Conservation (phyloP, 352 stramenopile genomes). For the Globisporangium acanthophoron region DNA sequence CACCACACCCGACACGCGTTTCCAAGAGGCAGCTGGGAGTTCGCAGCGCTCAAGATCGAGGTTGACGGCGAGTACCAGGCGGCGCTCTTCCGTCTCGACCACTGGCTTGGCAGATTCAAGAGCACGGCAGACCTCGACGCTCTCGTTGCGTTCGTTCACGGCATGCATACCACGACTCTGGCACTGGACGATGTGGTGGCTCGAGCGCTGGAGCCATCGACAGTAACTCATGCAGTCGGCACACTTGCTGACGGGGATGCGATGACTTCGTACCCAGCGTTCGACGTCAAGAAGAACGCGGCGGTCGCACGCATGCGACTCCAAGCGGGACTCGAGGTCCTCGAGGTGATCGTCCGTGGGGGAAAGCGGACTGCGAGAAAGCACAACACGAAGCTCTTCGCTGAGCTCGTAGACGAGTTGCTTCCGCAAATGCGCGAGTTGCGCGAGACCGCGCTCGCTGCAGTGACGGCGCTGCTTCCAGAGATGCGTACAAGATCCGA, state of each 20-base stretch:
- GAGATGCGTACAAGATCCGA: slow-evolving; percentile 22
- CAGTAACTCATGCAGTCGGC: not conserved
- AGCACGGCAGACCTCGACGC: slow-evolving; percentile 18
- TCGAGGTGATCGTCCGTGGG: not conserved
- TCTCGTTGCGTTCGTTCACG: slow-evolving; percentile 28
- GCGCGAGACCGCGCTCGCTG: slow-evolving; percentile 6
- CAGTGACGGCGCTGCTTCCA: slow-evolving; percentile 15
- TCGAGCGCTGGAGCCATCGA: not conserved
- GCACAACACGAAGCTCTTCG: not conserved
- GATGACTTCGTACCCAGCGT: slow-evolving; percentile 38
- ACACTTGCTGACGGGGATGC: not conserved
- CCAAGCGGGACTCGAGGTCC: slow-evolving; percentile 20
- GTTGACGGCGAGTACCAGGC: slow-evolving; percentile 50
- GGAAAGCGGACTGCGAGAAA: not conserved
- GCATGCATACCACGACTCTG: slow-evolving; percentile 20
- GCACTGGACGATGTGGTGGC: slow-evolving; percentile 6
- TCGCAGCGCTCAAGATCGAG: slow-evolving; percentile 39
- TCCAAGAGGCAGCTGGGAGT: slow-evolving; percentile 44
- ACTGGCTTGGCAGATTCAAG: slow-evolving; percentile 32
- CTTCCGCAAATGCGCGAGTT: slow-evolving; percentile 7
- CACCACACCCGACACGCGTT: slow-evolving; percentile 10
- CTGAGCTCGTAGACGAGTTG: slow-evolving; percentile 14
- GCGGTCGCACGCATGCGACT: slow-evolving; percentile 40
- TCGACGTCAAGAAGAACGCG: slow-evolving; percentile 47
- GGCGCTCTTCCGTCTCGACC: slow-evolving; percentile 28